These are phyloP conservation scores for Diaporthe longicolla DNA, from an alignment of 2,329 filamentous ascomycete genomes.

Conservation along the genomic window DNA sequence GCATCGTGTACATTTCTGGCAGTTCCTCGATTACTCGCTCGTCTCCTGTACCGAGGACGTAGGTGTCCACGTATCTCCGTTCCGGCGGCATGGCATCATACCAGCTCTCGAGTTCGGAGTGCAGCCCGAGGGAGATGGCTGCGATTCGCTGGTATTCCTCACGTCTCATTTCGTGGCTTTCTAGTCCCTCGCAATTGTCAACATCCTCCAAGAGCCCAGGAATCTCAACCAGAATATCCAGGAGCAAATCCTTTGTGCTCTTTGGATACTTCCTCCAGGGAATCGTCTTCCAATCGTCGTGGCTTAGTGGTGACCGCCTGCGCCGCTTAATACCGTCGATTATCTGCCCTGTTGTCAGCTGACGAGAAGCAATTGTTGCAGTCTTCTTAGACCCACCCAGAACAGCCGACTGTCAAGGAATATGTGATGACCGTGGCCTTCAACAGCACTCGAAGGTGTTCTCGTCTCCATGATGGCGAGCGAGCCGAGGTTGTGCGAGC, in stretches of 20 bases:
- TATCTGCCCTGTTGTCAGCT: slow-evolving; percentile 38
- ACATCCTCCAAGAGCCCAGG: slow-evolving; percentile 44
- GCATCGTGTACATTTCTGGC: slow-evolving; percentile 43
- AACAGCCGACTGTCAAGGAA: slow-evolving; percentile 6
- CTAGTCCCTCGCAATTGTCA: slow-evolving; percentile 39
- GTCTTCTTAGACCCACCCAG: not conserved
- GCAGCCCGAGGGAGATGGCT: not conserved
- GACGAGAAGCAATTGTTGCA: not conserved
- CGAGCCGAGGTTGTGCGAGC: slow-evolving; percentile 26
- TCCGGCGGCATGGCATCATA: slow-evolving; percentile 37
- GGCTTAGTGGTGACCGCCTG: slow-evolving; percentile 42
- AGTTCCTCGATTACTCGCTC: slow-evolving; percentile 42
- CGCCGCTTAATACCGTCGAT: slow-evolving; percentile 40
- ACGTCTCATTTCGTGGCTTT: not conserved
- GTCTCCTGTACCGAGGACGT: slow-evolving; percentile 9
- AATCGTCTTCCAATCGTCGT: slow-evolving; percentile 44
- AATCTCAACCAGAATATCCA: slow-evolving; percentile 45
- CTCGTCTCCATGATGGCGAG: slow-evolving; percentile 35
- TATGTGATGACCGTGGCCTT: slow-evolving; percentile 21
- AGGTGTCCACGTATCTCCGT: slow-evolving; percentile 35
- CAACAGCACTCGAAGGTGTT: slow-evolving; percentile 26
- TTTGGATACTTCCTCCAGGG: slow-evolving; percentile 44
- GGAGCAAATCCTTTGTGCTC: slow-evolving; percentile 43
- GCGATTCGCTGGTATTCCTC: slow-evolving; percentile 40
- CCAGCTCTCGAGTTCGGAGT: slow-evolving; percentile 38